Percentiles rank a stretch among this genome's conserved stretches.
phyloP scores from a whole-genome alignment of 2,329 filamentous ascomycete species.

The Orbilia blumenaviensis region DNA sequence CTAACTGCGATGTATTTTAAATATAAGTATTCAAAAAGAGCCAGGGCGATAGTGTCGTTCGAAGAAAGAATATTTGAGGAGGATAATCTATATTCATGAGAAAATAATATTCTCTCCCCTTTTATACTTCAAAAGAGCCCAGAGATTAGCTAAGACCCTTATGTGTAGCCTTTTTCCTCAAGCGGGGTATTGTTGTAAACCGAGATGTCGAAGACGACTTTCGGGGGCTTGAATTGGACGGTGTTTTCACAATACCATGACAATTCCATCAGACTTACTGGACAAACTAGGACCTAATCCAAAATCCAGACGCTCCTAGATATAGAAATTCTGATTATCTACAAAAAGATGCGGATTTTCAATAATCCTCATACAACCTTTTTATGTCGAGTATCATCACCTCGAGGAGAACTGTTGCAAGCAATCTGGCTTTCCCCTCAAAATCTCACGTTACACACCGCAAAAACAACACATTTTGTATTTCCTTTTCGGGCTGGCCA shows the following conservation, averaged over 20 bases:
- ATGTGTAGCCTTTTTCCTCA: neutral
- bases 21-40: too few relatives aligned
- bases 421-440: slow-evolving; percentile 20
- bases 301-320: neutral
- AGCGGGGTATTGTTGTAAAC: slow-evolving; percentile 31
- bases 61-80: neutral
- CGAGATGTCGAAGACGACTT: neutral
- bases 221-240: slow-evolving; percentile 15
- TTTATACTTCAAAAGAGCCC: slow-evolving; percentile 33
- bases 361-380: neutral
- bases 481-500: neutral
- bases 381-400: slow-evolving; percentile 1
- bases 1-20: too few relatives aligned
- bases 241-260: neutral
- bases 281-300: slow-evolving; percentile 14
- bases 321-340: neutral
- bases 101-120: neutral
- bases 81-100: neutral
- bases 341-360: neutral
- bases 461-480: slow-evolving; percentile 46
- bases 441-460: slow-evolving; percentile 40
- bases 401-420: slow-evolving; percentile 3
- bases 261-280: slow-evolving; percentile 21
- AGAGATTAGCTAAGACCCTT: slow-evolving; percentile 25
- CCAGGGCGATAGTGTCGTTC: too few relatives aligned